phyloP scores from a whole-genome alignment of 2,329 filamentous ascomycete genomes.

The Fusarium albosuccineum region DNA sequence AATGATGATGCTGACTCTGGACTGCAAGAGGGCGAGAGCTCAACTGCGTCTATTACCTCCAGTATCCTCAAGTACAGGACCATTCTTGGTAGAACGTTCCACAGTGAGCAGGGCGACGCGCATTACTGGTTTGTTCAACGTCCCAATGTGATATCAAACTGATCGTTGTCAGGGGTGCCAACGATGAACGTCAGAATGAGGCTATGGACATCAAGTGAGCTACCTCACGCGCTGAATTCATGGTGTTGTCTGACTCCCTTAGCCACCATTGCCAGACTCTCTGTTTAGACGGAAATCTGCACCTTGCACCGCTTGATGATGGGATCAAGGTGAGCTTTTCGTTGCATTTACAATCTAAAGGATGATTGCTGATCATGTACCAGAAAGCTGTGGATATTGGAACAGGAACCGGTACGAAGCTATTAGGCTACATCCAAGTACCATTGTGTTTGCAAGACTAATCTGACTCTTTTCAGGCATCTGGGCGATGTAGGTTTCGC shows the following conservation, averaged over 20 bases:
- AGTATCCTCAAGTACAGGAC: constrained; percentile 6
- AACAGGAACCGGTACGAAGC: constrained; percentile 1
- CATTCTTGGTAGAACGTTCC: constrained; percentile 2
- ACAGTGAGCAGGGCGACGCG: constrained; percentile 4
- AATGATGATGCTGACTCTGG: neutral
- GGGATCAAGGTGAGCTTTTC: neutral
- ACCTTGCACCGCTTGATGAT: neutral
- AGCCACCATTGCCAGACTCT: constrained; percentile 6
- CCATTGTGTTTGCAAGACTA: neutral
- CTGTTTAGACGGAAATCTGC: neutral
- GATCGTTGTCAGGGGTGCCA: neutral
- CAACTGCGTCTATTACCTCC: neutral
- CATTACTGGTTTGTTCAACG: neutral
- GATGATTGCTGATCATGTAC: neutral
- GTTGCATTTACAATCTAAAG: neutral
- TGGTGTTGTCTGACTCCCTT: neutral
- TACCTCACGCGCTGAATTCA: neutral
- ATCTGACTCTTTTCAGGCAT: neutral
- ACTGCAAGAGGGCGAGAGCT: neutral
- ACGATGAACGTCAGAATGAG: constrained; percentile 6
- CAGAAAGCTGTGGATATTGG: constrained; percentile 11
- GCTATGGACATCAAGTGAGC: constrained; percentile 9
- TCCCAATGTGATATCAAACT: neutral
- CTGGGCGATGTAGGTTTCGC: neutral
- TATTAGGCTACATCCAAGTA: too few relatives aligned